phyloP scores from a whole-genome alignment of 1,284 basidiomycete species.

The Neotropicomus parvogracilis region DNA sequence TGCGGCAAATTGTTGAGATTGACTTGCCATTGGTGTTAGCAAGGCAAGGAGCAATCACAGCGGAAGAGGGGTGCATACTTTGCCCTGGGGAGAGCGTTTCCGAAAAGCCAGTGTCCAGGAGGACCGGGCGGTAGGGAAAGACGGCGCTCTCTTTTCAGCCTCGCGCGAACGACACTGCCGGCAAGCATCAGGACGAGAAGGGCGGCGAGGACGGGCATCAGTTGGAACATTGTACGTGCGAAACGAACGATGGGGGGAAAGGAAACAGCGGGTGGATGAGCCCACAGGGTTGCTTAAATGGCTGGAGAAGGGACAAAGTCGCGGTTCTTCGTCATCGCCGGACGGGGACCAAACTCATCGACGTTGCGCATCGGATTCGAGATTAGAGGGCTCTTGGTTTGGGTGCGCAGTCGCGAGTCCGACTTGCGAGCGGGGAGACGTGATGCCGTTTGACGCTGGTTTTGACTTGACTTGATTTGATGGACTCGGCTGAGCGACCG shows the following conservation, averaged over 20 bases:
- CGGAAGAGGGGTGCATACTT: slow-evolving; percentile 20
- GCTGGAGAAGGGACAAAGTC: neutral
- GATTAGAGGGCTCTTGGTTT: too few species aligned
- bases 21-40: slow-evolving; percentile 11
- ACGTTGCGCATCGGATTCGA: neutral
- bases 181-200: slow-evolving; percentile 21
- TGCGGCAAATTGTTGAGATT: slow-evolving; percentile 34
- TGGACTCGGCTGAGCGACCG: too few species aligned
- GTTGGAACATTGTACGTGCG: slow-evolving; percentile 8
- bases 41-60: neutral
- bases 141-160: slow-evolving; percentile 6
- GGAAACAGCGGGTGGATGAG: neutral
- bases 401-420: too few species aligned
- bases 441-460: too few species aligned
- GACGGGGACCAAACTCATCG: neutral
- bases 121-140: slow-evolving; percentile 32
- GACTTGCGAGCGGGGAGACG: too few species aligned
- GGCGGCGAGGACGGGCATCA: neutral
- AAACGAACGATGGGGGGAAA: neutral
- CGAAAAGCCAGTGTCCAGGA: slow-evolving; percentile 33
- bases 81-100: slow-evolving; percentile 24
- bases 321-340: neutral
- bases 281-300: slow-evolving; percentile 8
- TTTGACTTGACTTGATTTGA: too few species aligned
- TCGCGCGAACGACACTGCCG: slow-evolving; percentile 10